A percentile compares a stretch with the other conserved stretches of the same genome.
These are phyloP conservation scores for Ailanthus altissimus DNA, from an alignment of 345 rosid genomes.

Conservation along the genomic window DNA sequence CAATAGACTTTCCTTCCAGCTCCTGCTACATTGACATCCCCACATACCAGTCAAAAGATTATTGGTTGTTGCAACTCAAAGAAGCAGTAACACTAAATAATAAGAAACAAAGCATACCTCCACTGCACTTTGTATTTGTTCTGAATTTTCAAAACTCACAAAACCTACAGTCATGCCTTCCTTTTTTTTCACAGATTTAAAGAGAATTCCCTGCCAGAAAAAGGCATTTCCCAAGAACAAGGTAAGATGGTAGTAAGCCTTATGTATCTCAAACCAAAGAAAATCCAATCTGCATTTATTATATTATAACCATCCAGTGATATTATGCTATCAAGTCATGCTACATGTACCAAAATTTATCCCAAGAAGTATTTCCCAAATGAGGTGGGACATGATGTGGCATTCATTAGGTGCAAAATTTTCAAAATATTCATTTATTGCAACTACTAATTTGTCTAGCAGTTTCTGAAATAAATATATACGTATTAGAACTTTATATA, in stretches of 20 bases:
- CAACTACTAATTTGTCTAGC: no score
- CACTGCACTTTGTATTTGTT: constrained; percentile 56
- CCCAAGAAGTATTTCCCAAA: no score
- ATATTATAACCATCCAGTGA: no score
- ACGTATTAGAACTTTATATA: no score
- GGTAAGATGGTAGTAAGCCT: not conserved
- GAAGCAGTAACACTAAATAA: constrained; percentile 1
- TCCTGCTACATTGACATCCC: constrained; percentile 43
- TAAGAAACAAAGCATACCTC: constrained; percentile 41
- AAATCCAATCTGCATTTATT: no score
- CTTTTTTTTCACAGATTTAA: constrained; percentile 73
- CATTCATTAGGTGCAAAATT: no score
- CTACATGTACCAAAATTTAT: no score
- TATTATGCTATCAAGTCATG: no score
- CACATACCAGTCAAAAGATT: constrained; percentile 14
- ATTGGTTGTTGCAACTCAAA: constrained; percentile 1
- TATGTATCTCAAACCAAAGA: not conserved
- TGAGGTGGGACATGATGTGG: no score
- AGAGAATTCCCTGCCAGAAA: constrained; percentile 55
- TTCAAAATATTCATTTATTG: no score
- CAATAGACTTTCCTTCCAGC: constrained; percentile 66
- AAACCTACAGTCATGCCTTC: constrained; percentile 83
- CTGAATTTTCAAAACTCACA: constrained; percentile 68
- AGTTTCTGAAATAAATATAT: no score
- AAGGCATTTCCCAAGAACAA: constrained; percentile 10